Evolutionary conservation across 2,329 filamentous ascomycete species (phyloP).

Genomic region (Fragosphaeria purpurea): DNA sequence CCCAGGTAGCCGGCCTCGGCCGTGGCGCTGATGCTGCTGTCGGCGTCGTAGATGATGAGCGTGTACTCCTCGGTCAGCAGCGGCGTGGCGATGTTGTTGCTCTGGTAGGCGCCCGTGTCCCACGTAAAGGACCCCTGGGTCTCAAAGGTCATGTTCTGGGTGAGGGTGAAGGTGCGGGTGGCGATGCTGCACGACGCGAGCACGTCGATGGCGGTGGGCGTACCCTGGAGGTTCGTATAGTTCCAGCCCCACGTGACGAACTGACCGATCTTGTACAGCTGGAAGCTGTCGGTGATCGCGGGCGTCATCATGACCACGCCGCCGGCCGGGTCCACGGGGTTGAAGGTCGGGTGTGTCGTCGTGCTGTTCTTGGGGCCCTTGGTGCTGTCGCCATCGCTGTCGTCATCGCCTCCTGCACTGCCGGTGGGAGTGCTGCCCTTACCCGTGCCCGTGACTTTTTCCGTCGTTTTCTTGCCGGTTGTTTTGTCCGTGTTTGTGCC

Average conservation of each 20-base stretch:
- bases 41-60: constrained; percentile 51
- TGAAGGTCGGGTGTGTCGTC: constrained; percentile 30
- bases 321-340: constrained; percentile 37
- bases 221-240: constrained; percentile 50
- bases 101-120: constrained; percentile 44
- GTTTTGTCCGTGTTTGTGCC: constrained; percentile 12
- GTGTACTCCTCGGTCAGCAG: constrained; percentile 48
- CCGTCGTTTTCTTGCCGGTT: constrained; percentile 14
- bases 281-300: constrained; percentile 30
- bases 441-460: constrained; percentile 4
- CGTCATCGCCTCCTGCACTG: constrained; percentile 7
- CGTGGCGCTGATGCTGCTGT: constrained; percentile 36
- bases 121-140: constrained; percentile 43
- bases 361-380: constrained; percentile 14
- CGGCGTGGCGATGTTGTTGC: constrained; percentile 33
- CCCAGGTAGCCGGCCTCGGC: constrained; percentile 47
- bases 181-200: constrained; percentile 45
- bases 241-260: constrained; percentile 54
- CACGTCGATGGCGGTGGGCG: constrained; percentile 51
- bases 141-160: constrained; percentile 51
- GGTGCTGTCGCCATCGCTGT: constrained; percentile 16
- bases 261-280: constrained; percentile 52
- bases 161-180: constrained; percentile 48
- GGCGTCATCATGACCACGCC: constrained; percentile 45
- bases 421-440: constrained; percentile 6